These are phyloP conservation scores for Botrytis tulipae DNA, from an alignment of 2,329 filamentous ascomycete species.

Conservation along the genomic window DNA sequence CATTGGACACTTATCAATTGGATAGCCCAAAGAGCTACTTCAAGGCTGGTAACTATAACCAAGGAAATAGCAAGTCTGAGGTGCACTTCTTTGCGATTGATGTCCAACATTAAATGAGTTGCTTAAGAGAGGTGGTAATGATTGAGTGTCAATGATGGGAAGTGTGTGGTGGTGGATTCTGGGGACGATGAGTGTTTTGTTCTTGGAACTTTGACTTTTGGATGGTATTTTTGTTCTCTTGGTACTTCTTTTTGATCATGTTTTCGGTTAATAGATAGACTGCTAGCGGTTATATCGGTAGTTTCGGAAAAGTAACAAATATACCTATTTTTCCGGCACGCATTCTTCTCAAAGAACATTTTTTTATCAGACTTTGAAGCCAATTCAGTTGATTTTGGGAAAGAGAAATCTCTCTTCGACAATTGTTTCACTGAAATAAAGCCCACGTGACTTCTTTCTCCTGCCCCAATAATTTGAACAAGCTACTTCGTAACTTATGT, in stretches of 20 bases:
- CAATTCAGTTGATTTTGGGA: fast-evolving
- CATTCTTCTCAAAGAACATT: fast-evolving
- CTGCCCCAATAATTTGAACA: not conserved
- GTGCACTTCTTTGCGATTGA: conserved; percentile 24
- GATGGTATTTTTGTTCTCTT: not conserved
- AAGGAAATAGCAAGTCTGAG: conserved; percentile 28
- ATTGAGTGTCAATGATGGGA: no score
- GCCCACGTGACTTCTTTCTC: not conserved
- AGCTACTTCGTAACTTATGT: not conserved
- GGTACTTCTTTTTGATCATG: fast-evolving
- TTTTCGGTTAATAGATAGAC: not conserved
- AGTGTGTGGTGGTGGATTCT: not conserved
- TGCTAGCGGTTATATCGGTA: not conserved
- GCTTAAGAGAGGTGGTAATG: not conserved
- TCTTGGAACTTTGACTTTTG: not conserved
- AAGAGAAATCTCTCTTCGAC: not conserved
- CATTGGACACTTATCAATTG: conserved; percentile 36
- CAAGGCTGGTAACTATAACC: conserved; percentile 44
- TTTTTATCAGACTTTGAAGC: not conserved
- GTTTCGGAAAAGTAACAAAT: not conserved
- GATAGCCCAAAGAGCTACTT: conserved; percentile 41
- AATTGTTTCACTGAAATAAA: not conserved
- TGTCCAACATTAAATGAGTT: conserved; percentile 7
- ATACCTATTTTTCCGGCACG: not conserved
- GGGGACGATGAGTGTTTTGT: not conserved